A percentile compares a stretch with the other conserved stretches of the same genome.
phyloP scores from a whole-genome alignment of 169 alveolate species.

The Cystoisospora suis region DNA sequence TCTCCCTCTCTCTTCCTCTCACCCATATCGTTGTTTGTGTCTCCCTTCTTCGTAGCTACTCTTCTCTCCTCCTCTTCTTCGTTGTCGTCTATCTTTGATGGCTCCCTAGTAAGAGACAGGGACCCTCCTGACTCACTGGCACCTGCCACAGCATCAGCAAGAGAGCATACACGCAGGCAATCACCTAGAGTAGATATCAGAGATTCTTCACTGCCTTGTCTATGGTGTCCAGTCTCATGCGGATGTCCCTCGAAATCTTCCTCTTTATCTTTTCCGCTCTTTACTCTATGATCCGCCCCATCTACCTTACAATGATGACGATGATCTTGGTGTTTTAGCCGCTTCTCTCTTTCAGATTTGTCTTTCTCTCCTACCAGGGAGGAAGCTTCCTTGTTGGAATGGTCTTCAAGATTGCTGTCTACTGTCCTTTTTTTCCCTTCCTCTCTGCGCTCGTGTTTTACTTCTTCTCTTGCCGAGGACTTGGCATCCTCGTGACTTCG shows the following conservation, averaged over 20 bases:
- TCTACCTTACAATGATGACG: too few relatives aligned
- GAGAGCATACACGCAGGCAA: background rate
- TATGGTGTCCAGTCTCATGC: background rate
- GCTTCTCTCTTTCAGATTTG: background rate
- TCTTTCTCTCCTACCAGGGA: background rate
- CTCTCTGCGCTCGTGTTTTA: too few relatives aligned
- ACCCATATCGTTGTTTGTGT: background rate
- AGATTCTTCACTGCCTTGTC: background rate
- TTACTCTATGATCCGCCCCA: too few relatives aligned
- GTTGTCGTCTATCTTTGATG: background rate
- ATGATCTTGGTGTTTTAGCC: background rate
- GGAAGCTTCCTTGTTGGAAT: too few relatives aligned
- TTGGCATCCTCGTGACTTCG: too few relatives aligned
- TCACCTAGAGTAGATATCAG: background rate
- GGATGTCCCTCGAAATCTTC: background rate
- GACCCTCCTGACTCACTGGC: background rate
- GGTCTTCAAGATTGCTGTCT: too few relatives aligned
- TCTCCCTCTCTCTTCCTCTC: background rate
- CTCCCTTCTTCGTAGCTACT: background rate
- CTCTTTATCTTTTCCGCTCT: background rate
- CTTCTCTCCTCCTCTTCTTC: background rate
- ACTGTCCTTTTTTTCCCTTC: too few relatives aligned
- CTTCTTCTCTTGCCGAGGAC: too few relatives aligned
- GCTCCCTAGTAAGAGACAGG: background rate
- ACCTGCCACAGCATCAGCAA: background rate